Evolutionary conservation across 345 rosid species (phyloP).

Genomic region (Camelina laxa): DNA sequence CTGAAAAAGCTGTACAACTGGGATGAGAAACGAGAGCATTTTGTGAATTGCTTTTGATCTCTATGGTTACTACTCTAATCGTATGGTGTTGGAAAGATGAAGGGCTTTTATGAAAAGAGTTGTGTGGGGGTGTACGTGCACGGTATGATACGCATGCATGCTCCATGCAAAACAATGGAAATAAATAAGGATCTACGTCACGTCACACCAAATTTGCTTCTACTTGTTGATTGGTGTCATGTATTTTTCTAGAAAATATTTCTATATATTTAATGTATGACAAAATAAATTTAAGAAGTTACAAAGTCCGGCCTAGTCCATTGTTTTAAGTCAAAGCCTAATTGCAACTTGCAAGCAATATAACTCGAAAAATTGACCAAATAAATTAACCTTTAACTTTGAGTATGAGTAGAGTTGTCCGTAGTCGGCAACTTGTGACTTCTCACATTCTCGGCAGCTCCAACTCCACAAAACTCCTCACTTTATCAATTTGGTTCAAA

Average conservation of each 20-base stretch:
- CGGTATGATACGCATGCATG: conserved; percentile 14
- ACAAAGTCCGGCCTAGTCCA: background rate
- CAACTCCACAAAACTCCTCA: background rate
- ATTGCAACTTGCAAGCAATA: too few relatives aligned
- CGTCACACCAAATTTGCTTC: conserved; percentile 24
- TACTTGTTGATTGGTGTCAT: background rate
- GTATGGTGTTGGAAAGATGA: background rate
- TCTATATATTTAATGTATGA: background rate
- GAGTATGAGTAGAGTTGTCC: background rate
- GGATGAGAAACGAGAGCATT: conserved; percentile 29
- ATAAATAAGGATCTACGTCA: conserved; percentile 19
- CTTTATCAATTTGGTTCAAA: background rate
- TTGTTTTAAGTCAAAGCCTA: background rate
- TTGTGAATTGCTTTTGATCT: background rate
- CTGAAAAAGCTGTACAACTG: conserved; percentile 20
- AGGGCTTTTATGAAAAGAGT: conserved; percentile 11
- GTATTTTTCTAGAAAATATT: background rate
- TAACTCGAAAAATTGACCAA: background rate
- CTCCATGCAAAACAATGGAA: conserved; percentile 14
- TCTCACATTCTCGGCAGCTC: background rate
- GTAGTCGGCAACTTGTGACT: background rate
- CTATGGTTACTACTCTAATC: background rate
- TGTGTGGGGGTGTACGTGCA: conserved; percentile 18
- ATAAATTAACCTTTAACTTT: background rate
- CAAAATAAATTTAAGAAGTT: background rate